phyloP scores from a whole-genome alignment of 257 asterid genomes.

The Solanum appendiculatum region DNA sequence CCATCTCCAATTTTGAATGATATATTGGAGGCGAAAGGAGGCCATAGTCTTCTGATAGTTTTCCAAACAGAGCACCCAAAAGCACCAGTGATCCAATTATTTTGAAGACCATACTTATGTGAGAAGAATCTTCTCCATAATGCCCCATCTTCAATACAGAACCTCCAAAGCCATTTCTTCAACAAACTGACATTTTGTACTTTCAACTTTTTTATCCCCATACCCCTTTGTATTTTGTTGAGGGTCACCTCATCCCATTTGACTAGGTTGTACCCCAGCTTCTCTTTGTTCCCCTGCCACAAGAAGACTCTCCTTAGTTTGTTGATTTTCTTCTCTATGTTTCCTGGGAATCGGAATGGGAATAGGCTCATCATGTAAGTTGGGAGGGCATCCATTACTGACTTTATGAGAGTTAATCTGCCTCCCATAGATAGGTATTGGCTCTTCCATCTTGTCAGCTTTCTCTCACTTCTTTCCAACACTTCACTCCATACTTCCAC shows the following conservation, averaged over 20 bases:
- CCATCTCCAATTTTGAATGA: neutral
- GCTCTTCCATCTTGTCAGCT: neutral
- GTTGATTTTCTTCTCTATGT: neutral
- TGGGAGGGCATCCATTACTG: neutral
- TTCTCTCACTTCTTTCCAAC: neutral
- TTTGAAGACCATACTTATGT: neutral
- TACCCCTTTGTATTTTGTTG: neutral
- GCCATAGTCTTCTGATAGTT: neutral
- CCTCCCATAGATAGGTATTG: neutral
- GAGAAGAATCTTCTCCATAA: neutral
- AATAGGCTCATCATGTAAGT: neutral
- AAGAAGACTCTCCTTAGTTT: neutral
- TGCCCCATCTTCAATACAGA: neutral
- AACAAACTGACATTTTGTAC: neutral
- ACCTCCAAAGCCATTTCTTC: neutral
- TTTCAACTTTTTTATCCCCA: neutral
- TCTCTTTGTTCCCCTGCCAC: neutral
- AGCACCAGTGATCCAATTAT: neutral
- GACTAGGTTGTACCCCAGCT: neutral
- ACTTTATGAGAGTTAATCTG: neutral
- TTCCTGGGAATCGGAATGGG: neutral
- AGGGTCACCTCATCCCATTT: neutral
- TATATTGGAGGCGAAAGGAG: neutral
- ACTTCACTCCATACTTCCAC: neutral
- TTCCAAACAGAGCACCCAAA: neutral